A percentile compares a stretch with the other conserved stretches of the same genome.
Evolutionary conservation across 2,329 filamentous ascomycete genomes (phyloP).

Genomic region (Grosmannia huntii): DNA sequence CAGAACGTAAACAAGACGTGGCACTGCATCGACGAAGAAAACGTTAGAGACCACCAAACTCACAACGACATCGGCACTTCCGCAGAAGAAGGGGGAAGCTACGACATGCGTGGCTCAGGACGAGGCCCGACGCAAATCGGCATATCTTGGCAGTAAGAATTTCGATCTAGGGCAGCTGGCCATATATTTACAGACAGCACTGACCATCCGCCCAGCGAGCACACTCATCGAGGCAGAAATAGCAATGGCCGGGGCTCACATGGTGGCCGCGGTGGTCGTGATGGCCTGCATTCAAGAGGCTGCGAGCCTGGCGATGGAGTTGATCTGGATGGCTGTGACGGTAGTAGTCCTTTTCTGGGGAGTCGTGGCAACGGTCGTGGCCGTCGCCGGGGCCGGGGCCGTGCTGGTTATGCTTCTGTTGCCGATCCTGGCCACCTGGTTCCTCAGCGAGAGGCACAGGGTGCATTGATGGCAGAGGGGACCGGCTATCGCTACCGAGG

Average conservation of each 20-base stretch:
- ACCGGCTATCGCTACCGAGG: neutral
- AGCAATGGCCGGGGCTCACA: neutral
- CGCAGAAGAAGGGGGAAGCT: neutral
- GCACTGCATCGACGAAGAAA: neutral
- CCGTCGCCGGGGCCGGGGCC: neutral
- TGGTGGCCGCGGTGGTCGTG: neutral
- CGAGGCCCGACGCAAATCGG: neutral
- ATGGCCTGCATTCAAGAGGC: neutral
- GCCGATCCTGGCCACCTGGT: neutral
- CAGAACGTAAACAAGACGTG: neutral
- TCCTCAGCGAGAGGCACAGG: neutral
- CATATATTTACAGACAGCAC: neutral
- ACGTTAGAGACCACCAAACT: neutral
- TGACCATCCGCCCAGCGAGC: neutral
- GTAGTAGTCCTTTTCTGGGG: slow-evolving; percentile 5
- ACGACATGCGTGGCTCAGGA: slow-evolving; percentile 1
- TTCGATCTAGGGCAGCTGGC: neutral
- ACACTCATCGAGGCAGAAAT: neutral
- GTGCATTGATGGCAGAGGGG: neutral
- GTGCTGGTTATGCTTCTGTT: neutral
- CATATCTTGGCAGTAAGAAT: neutral
- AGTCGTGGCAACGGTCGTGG: neutral
- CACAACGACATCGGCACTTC: neutral
- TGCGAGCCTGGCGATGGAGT: neutral
- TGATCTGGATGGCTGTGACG: slow-evolving; percentile 3